Percentiles rank a stretch among this genome's conserved stretches.
Conservation (phyloP, 768 basidiomycete species). For the Candolleomyces efflorescens region DNA sequence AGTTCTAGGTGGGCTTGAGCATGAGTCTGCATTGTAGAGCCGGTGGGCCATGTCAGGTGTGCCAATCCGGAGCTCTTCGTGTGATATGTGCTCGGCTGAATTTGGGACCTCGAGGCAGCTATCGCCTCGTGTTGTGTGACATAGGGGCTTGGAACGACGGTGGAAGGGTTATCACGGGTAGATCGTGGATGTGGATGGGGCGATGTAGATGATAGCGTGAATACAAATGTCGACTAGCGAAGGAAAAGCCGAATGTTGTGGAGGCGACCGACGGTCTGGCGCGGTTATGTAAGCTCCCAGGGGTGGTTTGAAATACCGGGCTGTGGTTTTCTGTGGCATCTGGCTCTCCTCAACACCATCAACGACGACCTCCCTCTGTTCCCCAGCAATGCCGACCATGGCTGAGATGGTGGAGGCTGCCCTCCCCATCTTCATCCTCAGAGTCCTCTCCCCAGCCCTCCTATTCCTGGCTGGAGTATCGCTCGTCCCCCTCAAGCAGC, state of each 20-base stretch:
- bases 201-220: background rate
- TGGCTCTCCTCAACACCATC: background rate
- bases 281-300: conserved; percentile 1
- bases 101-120: background rate
- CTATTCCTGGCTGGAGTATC: conserved; percentile 61
- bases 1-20: conserved; percentile 32
- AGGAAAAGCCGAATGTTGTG: background rate
- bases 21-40: background rate
- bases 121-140: background rate
- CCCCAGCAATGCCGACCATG: conserved; percentile 22
- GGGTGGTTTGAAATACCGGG: background rate
- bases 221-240: too few species aligned
- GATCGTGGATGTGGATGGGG: background rate
- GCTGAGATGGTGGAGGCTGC: conserved; percentile 10
- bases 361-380: background rate
- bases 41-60: background rate
- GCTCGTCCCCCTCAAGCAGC: conserved; percentile 43
- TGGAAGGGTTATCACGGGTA: background rate
- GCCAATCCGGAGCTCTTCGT: background rate
- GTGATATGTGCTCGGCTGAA: conserved; percentile 1
- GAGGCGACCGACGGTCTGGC: background rate
- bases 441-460: conserved; percentile 64
- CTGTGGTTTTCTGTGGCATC: background rate
- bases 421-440: conserved; percentile 48
- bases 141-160: background rate